phyloP scores from a whole-genome alignment of 2,329 filamentous ascomycete species.

The Cladorrhinum sp. region DNA sequence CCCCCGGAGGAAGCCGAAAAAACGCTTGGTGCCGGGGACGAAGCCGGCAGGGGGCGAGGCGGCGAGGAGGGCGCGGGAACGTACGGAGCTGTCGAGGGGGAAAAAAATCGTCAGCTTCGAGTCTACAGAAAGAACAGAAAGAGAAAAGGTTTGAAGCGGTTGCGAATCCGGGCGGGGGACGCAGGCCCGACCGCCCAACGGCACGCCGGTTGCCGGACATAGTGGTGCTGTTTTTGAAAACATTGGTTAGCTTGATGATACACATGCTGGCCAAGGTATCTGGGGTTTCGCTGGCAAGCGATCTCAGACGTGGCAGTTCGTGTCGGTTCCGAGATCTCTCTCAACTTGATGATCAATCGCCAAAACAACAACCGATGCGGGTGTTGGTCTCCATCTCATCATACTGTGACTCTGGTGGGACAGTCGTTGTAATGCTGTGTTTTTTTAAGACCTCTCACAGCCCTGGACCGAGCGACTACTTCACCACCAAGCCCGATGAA shows the following conservation, averaged over 20 bases:
- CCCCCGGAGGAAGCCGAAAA: not conserved
- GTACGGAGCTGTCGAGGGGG: not conserved
- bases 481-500: no score
- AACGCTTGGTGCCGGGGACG: slow-evolving; percentile 5
- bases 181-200: slow-evolving; percentile 3
- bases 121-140: slow-evolving; percentile 1
- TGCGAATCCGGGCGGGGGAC: slow-evolving; percentile 12
- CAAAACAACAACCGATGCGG: no score
- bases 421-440: no score
- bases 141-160: not conserved
- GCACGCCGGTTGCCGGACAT: not conserved
- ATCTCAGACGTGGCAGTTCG: no score
- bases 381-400: no score
- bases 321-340: no score
- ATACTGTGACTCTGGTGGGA: no score
- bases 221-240: not conserved
- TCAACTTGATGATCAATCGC: no score
- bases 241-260: not conserved
- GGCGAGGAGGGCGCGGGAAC: not conserved
- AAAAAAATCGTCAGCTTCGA: slow-evolving; percentile 15
- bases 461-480: no score
- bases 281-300: no score
- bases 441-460: no score
- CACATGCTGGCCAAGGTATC: not conserved
- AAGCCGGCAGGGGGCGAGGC: not conserved